Evolutionary conservation across 2,329 filamentous ascomycete genomes (phyloP).

Genomic region (Diplodia seriata): DNA sequence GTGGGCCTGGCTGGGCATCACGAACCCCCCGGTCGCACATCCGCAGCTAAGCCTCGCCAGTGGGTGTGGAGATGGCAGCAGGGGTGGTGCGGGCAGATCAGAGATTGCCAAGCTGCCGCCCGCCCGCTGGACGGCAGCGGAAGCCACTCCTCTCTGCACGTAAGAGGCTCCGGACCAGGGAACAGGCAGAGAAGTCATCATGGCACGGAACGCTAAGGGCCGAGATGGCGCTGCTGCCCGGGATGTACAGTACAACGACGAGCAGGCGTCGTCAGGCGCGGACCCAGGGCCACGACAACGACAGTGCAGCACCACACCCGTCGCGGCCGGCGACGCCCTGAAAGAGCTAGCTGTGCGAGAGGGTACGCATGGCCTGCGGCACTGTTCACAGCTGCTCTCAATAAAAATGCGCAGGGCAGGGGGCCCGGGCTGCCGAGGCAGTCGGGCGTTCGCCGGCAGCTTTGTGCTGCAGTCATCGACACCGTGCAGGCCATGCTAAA

Average conservation of each 20-base stretch:
- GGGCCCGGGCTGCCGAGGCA: slow-evolving; percentile 10
- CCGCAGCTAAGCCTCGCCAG: slow-evolving; percentile 24
- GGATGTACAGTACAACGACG: too few relatives aligned
- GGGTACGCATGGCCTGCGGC: background rate
- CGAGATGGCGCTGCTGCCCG: background rate
- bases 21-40: slow-evolving; percentile 14
- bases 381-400: background rate
- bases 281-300: background rate
- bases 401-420: too few relatives aligned
- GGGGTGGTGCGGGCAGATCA: slow-evolving; percentile 12
- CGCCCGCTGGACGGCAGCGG: slow-evolving; percentile 4
- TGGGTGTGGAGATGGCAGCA: slow-evolving; percentile 1
- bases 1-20: background rate
- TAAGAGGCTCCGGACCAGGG: slow-evolving; percentile 11
- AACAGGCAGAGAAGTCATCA: too few relatives aligned
- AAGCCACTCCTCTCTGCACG: slow-evolving; percentile 22
- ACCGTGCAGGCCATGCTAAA: slow-evolving; percentile 25
- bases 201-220: background rate
- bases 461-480: slow-evolving; percentile 17
- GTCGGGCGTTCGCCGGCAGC: slow-evolving; percentile 27
- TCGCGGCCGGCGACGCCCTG: background rate
- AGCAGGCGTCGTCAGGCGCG: background rate
- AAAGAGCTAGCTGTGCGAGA: background rate
- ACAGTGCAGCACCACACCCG: background rate
- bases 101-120: slow-evolving; percentile 15